Evolutionary conservation across 1,284 basidiomycete species (phyloP), one percentile per base, ranked within the genome.

Genomic region (Kwoniella shivajii): DNA sequence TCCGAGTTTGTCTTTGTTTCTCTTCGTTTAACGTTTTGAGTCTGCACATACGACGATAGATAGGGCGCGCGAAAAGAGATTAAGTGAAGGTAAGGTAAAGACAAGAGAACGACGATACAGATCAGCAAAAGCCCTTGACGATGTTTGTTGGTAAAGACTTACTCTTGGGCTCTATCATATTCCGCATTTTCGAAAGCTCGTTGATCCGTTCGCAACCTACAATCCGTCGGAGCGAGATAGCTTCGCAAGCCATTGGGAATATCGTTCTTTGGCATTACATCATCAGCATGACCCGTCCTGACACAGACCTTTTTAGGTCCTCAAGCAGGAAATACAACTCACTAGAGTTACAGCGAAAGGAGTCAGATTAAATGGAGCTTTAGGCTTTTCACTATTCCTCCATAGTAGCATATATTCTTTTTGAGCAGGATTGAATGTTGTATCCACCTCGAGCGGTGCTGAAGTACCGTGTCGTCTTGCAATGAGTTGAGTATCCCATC

Each of bases 401-500:
- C 95, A 99, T 3, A 99, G 84, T 10, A 76, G 60, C 33, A 78
- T 50, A 61, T 78, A 77, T 58, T 77, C 78, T 50, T 69, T 68
- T 45, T 74, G 69, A 5, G 65, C 56, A n/a, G 62, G 62, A 27
- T 60, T 56, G 49, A 73, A 61, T 33, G 68, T 61, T 30, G 69
- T 67, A 46, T 73, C 56, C 54, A 68, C 56, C 58, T 89, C 85
- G 10, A 97, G 82, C 33, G 83, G 83, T 3, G 85, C 86, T 14
- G 81, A 84, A 2, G 84, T 82, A 6, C 87, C 89, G 2, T 85
- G 84, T 34, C 84, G 84, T 24, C 92, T 85, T 13, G 92, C 92
- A 53, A 98, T 88, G 37, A 99, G 85, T 74, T 97, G 95, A 50
- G 87, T 89, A 75, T 91, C 92, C 95, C 95, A 99, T 10, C 93